These are phyloP conservation scores for Liquidambar formosana DNA, from an alignment of 164 flowering plant species.

Conservation along the genomic window DNA sequence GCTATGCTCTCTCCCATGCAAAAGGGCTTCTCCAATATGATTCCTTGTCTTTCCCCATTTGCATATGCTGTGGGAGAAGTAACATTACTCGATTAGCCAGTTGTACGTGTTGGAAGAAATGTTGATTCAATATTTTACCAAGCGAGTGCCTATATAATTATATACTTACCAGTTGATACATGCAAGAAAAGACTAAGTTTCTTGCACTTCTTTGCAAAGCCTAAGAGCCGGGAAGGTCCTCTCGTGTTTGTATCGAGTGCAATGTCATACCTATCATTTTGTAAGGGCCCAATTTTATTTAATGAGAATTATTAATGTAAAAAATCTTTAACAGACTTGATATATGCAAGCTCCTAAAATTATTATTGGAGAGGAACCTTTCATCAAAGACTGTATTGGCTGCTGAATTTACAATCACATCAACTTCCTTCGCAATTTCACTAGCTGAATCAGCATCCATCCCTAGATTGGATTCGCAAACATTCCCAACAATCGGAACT, in stretches of 20 bases:
- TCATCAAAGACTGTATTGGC: conserved; percentile 10
- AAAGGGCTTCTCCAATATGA: conserved; percentile 12
- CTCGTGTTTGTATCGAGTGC: conserved; percentile 18
- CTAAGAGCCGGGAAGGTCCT: background rate
- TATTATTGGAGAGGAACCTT: conserved; percentile 2
- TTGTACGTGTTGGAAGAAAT: no score
- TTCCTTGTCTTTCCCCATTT: conserved; percentile 15
- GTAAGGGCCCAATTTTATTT: no score
- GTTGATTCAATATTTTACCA: no score
- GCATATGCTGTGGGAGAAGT: conserved; percentile 9
- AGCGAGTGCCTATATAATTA: no score
- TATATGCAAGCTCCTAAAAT: no score
- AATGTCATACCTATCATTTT: conserved; percentile 37
- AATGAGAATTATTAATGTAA: no score
- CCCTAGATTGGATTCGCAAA: conserved; percentile 8
- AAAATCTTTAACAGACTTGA: no score
- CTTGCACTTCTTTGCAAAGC: conserved; percentile 1
- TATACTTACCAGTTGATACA: conserved; percentile 4
- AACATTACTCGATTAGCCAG: no score
- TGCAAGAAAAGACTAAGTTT: background rate
- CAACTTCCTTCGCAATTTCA: conserved; percentile 5
- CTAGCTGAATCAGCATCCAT: conserved; percentile 1
- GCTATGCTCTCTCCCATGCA: background rate
- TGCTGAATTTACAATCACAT: conserved; percentile 18
- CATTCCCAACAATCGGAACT: conserved; percentile 8